Percentiles rank a stretch among this genome's conserved stretches.
phyloP scores from a whole-genome alignment of 129 eudicot genomes.

The Escallonia herrerae region DNA sequence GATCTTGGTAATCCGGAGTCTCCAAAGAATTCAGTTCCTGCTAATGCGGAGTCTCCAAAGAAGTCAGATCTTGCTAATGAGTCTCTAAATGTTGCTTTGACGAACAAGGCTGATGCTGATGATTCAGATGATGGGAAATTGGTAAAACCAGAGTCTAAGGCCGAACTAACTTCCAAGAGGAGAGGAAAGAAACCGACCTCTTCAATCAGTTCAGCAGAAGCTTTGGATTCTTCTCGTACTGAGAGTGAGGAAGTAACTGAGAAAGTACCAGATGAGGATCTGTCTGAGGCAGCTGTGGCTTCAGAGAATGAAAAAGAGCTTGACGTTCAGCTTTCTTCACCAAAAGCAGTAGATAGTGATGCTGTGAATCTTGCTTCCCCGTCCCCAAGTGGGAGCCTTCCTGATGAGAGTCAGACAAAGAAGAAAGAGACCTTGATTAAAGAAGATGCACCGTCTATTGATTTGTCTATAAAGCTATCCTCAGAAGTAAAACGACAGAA shows the following conservation, averaged over 20 bases:
- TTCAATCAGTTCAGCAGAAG: slow-evolving; percentile 22
- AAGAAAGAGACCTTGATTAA: slow-evolving; percentile 23
- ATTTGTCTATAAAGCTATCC: slow-evolving; percentile 26
- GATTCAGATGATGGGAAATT: slow-evolving; percentile 28
- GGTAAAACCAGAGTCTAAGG: slow-evolving; percentile 26
- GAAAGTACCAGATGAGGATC: slow-evolving; percentile 13
- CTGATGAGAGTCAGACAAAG: slow-evolving; percentile 38
- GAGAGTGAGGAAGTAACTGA: slow-evolving; percentile 42
- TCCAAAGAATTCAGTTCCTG: slow-evolving; percentile 9
- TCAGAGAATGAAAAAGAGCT: slow-evolving; percentile 32
- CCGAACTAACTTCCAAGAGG: slow-evolving; percentile 26
- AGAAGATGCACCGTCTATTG: slow-evolving; percentile 26
- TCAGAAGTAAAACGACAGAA: slow-evolving; percentile 24
- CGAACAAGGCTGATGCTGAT: slow-evolving; percentile 34
- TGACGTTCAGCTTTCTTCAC: slow-evolving; percentile 29
- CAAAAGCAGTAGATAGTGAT: slow-evolving; percentile 33
- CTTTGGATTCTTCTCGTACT: slow-evolving; percentile 39
- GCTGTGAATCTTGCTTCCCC: slow-evolving; percentile 37
- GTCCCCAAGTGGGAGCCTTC: slow-evolving; percentile 38
- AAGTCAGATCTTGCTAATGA: slow-evolving; percentile 19
- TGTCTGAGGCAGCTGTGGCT: slow-evolving; percentile 27
- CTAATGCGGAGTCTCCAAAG: slow-evolving; percentile 31
- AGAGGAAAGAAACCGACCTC: slow-evolving; percentile 31
- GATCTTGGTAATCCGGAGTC: slow-evolving; percentile 6
- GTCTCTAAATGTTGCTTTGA: slow-evolving; percentile 13